phyloP scores from a whole-genome alignment of 1,139 yeast species.

The Suhomyces bolitotheri region DNA sequence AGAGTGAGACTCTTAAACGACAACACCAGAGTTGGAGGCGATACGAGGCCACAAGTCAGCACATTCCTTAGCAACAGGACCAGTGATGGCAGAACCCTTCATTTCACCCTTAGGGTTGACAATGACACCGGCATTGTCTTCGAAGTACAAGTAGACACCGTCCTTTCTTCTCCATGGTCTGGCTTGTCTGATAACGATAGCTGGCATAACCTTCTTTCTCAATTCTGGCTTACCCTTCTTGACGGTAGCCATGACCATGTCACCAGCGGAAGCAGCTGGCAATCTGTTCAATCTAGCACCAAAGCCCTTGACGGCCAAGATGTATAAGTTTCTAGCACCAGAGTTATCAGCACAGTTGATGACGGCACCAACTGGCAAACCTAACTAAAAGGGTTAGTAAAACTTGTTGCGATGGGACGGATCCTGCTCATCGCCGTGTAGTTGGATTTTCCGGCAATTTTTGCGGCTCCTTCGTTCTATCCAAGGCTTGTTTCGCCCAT shows the following conservation, averaged over 20 bases:
- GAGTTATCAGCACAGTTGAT: constrained; percentile 99
- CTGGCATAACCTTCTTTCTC: constrained; percentile 99
- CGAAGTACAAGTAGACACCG: constrained; percentile 99
- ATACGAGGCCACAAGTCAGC: constrained; percentile 99
- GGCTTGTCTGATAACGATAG: constrained; percentile 98
- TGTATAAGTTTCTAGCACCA: constrained; percentile 99
- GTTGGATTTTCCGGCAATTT: background rate
- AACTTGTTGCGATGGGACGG: background rate
- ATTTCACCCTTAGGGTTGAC: constrained; percentile 99
- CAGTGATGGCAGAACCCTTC: constrained; percentile 99
- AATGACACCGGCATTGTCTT: constrained; percentile 99
- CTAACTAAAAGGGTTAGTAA: constrained; percentile 57
- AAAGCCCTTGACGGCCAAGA: constrained; percentile 97
- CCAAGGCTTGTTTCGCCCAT: too few species aligned
- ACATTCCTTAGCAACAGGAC: constrained; percentile 99
- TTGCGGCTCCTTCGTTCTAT: background rate
- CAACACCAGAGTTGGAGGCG: constrained; percentile 99
- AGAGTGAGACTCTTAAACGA: constrained; percentile 59
- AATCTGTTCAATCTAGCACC: constrained; percentile 99
- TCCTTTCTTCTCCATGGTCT: constrained; percentile 99
- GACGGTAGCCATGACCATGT: constrained; percentile 99
- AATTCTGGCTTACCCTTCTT: constrained; percentile 99
- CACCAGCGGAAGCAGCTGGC: constrained; percentile 99
- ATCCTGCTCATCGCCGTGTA: background rate
- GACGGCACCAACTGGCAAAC: constrained; percentile 99